Base-by-base conservation (phyloP, 306 rosid genomes). In the Dalbergia cultrata region DNA sequence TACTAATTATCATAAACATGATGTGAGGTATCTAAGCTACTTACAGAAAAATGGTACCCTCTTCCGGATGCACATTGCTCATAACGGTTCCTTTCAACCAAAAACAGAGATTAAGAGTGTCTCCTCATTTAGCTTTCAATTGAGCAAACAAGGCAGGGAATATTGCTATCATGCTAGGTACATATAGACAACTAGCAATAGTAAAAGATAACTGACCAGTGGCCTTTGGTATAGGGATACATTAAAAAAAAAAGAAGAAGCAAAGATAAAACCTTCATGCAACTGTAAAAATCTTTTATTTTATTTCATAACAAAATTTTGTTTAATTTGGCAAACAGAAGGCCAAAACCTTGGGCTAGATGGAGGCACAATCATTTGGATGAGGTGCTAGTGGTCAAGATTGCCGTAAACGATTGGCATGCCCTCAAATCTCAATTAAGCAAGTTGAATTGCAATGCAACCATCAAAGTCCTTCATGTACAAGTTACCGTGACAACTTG, bases 371-470 rank as follows among this genome's bases (percentile, higher is more conserved):
- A 34, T 77, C 10, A 50, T 22, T 39, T 79, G 37, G 37, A 65
- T 61, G 39, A 61, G 18, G 6, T 56, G 13, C 11, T 37, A 61
- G 74, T 62, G 84, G 49, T 75, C 63, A 78, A 58, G 72, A 82
- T 78, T 82, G 76, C 72, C 84, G 34, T 85, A 53, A 78, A 83
- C 57, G 79, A 74, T 6, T 74, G 58, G 70, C 68, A 70, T 79
- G 50, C 35, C 54, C 57, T 26, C 21, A 56, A 41, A 41, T 79
- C 58, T 33, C 6, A 43, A 56, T 39, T 72, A 43, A 45, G 21
- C 76, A 79, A 57, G 33, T 71, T 83, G 68, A 39, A 80, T 60
- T 80, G 66, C 18, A 82, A 75, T 68, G 33, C 75, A 70, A 83
- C 71, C 66, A 72, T 76, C 33, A 11, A 6, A 50, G 43, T 76